Percentiles rank a stretch among this genome's conserved stretches.
phyloP scores from a whole-genome alignment of 2,329 filamentous ascomycete genomes.

The Ophiocordyceps australis region DNA sequence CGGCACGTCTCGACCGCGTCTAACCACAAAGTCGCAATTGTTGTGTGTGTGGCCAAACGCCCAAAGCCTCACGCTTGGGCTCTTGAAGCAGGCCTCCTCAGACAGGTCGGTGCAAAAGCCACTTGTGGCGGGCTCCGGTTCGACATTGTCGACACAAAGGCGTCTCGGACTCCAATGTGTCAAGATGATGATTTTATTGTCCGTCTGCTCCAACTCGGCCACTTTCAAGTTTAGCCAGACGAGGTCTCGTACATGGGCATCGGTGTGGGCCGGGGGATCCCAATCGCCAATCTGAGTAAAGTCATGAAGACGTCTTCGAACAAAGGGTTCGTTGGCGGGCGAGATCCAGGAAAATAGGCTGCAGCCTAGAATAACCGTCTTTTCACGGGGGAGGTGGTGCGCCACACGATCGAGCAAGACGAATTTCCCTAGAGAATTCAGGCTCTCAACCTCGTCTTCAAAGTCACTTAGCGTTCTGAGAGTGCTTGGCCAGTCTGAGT shows the following conservation, averaged over 20 bases:
- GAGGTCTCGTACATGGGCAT: constrained; percentile 18
- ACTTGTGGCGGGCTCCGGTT: constrained; percentile 13
- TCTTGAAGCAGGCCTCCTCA: constrained; percentile 14
- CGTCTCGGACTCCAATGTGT: constrained; percentile 23
- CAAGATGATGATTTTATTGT: constrained; percentile 15
- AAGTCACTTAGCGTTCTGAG: constrained; percentile 12
- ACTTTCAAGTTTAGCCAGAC: constrained; percentile 22
- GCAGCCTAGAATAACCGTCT: constrained; percentile 14
- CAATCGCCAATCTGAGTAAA: constrained; percentile 27
- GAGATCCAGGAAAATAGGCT: constrained; percentile 29
- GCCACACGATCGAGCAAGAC: constrained; percentile 16
- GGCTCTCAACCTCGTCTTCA: constrained; percentile 8
- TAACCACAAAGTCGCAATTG: constrained; percentile 19
- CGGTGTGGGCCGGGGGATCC: constrained; percentile 17
- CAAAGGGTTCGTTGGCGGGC: constrained; percentile 12
- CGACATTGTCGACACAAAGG: constrained; percentile 12
- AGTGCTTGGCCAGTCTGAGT: constrained; percentile 16
- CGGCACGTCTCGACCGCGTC: background rate
- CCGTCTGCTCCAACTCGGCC: constrained; percentile 7
- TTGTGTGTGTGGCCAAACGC: constrained; percentile 30
- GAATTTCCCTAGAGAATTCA: constrained; percentile 15
- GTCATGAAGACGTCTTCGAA: constrained; percentile 28
- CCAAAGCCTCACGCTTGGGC: constrained; percentile 19
- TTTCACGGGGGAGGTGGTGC: constrained; percentile 7
- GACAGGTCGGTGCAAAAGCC: constrained; percentile 22